These are phyloP conservation scores for Solanum paucissectum DNA, from an alignment of 257 asterid species.

Conservation along the genomic window DNA sequence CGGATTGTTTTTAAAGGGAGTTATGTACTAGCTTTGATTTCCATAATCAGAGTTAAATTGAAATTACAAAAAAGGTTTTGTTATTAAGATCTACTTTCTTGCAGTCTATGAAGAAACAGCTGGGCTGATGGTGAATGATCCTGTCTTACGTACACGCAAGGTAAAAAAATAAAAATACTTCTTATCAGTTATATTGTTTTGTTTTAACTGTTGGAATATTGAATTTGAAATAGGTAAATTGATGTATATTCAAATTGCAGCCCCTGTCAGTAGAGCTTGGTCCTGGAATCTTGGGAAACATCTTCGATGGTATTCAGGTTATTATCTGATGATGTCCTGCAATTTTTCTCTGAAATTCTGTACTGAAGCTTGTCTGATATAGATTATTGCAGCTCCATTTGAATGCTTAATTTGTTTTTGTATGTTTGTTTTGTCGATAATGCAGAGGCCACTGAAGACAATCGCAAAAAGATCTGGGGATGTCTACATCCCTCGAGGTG, in stretches of 20 bases:
- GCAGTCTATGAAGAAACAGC: constrained; percentile 97
- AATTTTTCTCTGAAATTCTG: neutral
- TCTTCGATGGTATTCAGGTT: constrained; percentile 96
- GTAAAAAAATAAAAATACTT: constrained; percentile 18
- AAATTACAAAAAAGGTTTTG: neutral
- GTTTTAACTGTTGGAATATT: neutral
- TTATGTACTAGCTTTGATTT: neutral
- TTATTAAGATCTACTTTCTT: constrained; percentile 5
- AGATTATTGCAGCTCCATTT: neutral
- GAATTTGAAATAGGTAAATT: neutral
- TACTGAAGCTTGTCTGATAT: neutral
- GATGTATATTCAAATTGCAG: constrained; percentile 24
- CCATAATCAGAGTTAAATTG: neutral
- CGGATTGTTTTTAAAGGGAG: neutral
- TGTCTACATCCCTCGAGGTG: constrained; percentile 98
- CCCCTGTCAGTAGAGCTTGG: constrained; percentile 93
- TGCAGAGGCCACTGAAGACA: constrained; percentile 94
- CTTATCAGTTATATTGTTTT: neutral
- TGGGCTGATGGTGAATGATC: constrained; percentile 89
- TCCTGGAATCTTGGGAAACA: constrained; percentile 93
- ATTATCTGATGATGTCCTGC: constrained; percentile 4
- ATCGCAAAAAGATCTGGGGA: constrained; percentile 89
- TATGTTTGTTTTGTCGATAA: neutral
- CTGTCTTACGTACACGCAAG: constrained; percentile 92
- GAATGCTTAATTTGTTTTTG: neutral